phyloP scores from a whole-genome alignment of 768 basidiomycete genomes.

The Vishniacozyma victoriae region DNA sequence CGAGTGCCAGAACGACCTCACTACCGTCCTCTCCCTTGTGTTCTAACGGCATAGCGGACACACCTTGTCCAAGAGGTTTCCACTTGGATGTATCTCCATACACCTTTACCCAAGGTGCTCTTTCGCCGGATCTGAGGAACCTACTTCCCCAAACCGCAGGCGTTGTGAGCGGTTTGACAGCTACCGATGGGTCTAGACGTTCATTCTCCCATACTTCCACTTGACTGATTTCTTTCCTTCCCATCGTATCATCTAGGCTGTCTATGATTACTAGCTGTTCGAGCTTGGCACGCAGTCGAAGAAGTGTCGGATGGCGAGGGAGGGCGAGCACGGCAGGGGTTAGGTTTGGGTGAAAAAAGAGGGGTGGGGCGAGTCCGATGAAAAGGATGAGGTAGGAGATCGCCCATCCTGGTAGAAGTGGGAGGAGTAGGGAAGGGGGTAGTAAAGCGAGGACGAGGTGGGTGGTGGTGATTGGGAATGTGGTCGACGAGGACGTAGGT shows the following conservation, averaged over 20 bases:
- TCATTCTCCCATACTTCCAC: constrained; percentile 47
- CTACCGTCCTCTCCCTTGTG: constrained; percentile 10
- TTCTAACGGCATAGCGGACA: neutral
- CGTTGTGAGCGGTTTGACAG: constrained; percentile 1
- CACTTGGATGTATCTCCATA: constrained; percentile 2
- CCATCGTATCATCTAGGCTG: constrained; percentile 32
- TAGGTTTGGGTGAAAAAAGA: constrained; percentile 43
- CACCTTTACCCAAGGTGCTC: constrained; percentile 38
- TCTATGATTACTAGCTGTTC: constrained; percentile 35
- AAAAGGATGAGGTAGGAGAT: constrained; percentile 42
- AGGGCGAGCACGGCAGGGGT: constrained; percentile 12
- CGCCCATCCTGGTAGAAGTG: constrained; percentile 26
- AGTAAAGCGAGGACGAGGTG: constrained; percentile 37
- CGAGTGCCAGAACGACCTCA: constrained; percentile 23
- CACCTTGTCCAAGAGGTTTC: constrained; percentile 4
- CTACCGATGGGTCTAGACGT: constrained; percentile 37
- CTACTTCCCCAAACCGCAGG: constrained; percentile 10
- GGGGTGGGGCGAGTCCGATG: constrained; percentile 31
- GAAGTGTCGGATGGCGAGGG: constrained; percentile 11
- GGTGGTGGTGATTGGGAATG: constrained; percentile 39
- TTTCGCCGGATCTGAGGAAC: constrained; percentile 28
- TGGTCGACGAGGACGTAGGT: constrained; percentile 17
- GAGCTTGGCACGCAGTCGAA: constrained; percentile 7
- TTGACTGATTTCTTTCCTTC: constrained; percentile 18
- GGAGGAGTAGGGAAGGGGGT: constrained; percentile 37